Evolutionary conservation across 1,284 basidiomycete species (phyloP), one percentile per base, ranked within the genome.

Genomic region (Coniferiporia sulphurascens): DNA sequence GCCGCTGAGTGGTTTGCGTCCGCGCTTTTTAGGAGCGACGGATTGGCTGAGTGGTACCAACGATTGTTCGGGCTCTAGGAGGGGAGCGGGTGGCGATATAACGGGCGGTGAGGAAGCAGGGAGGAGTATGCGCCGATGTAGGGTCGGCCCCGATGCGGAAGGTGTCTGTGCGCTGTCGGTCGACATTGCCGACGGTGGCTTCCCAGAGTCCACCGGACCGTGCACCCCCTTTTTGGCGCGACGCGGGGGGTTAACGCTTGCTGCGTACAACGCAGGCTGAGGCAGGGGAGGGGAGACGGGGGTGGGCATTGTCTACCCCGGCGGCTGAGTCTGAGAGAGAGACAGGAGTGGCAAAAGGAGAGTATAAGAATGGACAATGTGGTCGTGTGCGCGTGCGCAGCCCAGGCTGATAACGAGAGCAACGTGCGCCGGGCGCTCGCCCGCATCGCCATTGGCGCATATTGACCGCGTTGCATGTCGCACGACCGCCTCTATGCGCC

Each of bases 161-260:
- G 52, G 35, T 8, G 44, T n/a, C 3, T 3, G 15, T 46, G 44
- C 44, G 44, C 9, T 41, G 38, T 12, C 38, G 38, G 9, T 41
- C 38, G 38, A 41, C 38, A 15, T 41, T 15, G 38, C 9, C 38
- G 38, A 12, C 38, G 2, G 38, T 8, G 12, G 38, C 15, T 12
- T 41, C 12, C 38, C 38, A 8, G 38, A 12, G 38, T 41, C 38
- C 9, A 41, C 12, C 7, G 38, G 12, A 8, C 15, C 15, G 38
- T 15, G 15, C 3, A 41, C 38, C 12, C 38, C 17, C 19, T 46
- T 34, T 67, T 86, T 86, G 4, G 79, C 82, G 41, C 76, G 78
- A 60, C 84, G 78, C 0, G 82, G 76, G 1, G 84, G 85, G 66
- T 85, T 86, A 66, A 75, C 78, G 64, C 77, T 77, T 0, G 75